These are phyloP conservation scores for Fusarium euwallaceae DNA, from an alignment of 2,329 filamentous ascomycete species.

Conservation along the genomic window DNA sequence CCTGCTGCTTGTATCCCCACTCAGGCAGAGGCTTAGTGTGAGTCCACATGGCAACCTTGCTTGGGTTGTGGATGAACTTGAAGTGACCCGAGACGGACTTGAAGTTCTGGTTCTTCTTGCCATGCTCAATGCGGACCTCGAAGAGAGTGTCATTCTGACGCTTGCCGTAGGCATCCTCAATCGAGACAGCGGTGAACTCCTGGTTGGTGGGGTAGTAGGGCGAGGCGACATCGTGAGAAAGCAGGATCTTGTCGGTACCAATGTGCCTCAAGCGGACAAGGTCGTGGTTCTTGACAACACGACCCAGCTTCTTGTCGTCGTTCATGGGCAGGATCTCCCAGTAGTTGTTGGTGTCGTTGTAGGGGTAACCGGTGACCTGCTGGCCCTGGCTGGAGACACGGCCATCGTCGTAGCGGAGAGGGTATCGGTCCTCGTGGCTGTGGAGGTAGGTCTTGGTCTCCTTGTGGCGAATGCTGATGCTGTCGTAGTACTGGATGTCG, in stretches of 20 bases:
- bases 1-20: conserved; percentile 96
- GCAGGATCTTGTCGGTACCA: conserved; percentile 84
- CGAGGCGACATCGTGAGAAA: conserved; percentile 97
- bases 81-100: conserved; percentile 93
- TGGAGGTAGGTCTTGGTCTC: conserved; percentile 97
- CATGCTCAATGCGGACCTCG: conserved; percentile 89
- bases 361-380: conserved; percentile 97
- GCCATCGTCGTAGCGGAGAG: conserved; percentile 95
- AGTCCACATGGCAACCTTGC: conserved; percentile 99
- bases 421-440: conserved; percentile 90
- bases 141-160: conserved; percentile 93
- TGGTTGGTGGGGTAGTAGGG: conserved; percentile 98
- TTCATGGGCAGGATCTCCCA: conserved; percentile 89
- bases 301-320: conserved; percentile 69
- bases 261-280: conserved; percentile 88
- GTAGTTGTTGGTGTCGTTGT: conserved; percentile 98
- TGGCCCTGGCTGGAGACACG: conserved; percentile 97
- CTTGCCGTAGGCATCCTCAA: conserved; percentile 78
- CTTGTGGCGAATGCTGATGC: conserved; percentile 91
- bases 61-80: conserved; percentile 94
- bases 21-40: conserved; percentile 95
- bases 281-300: conserved; percentile 84
- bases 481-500: conserved; percentile 90
- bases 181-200: conserved; percentile 88
- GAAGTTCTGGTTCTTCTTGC: conserved; percentile 85